phyloP scores from a whole-genome alignment of 148 eudicot genomes.

The Nepenthes mirabilis region DNA sequence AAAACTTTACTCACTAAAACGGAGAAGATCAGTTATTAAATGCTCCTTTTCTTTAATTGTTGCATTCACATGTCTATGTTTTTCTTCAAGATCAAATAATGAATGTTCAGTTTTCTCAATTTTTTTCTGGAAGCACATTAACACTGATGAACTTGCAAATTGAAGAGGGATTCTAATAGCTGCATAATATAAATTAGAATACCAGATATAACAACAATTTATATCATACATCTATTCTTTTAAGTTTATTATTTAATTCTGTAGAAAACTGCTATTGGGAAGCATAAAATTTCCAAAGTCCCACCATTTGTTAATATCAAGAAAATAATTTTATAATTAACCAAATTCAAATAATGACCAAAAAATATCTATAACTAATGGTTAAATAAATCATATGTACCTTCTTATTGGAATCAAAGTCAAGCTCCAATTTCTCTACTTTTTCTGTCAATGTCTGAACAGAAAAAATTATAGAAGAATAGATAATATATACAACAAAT shows the following conservation, averaged over 20 bases:
- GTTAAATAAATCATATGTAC: constrained; percentile 15
- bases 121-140: constrained; percentile 50
- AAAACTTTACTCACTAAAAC: constrained; percentile 39
- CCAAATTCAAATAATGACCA: background rate
- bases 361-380: background rate
- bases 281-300: too few species aligned
- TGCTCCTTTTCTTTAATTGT: constrained; percentile 91
- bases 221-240: too few species aligned
- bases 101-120: constrained; percentile 84
- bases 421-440: constrained; percentile 79
- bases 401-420: constrained; percentile 74
- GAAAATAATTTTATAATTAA: too few species aligned
- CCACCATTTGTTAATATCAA: too few species aligned
- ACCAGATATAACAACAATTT: too few species aligned
- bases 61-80: constrained; percentile 85
- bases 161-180: background rate
- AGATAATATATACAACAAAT: background rate
- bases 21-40: constrained; percentile 74
- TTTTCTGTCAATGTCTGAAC: constrained; percentile 27
- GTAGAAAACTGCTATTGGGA: background rate
- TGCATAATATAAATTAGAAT: too few species aligned
- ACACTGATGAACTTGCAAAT: background rate
- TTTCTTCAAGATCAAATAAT: constrained; percentile 84
- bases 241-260: too few species aligned
- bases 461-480: constrained; percentile 46